Evolutionary conservation across 352 stramenopile genomes (phyloP), one percentile per base, ranked within the genome.

Genomic region (Globisporangium recalcitrans): DNA sequence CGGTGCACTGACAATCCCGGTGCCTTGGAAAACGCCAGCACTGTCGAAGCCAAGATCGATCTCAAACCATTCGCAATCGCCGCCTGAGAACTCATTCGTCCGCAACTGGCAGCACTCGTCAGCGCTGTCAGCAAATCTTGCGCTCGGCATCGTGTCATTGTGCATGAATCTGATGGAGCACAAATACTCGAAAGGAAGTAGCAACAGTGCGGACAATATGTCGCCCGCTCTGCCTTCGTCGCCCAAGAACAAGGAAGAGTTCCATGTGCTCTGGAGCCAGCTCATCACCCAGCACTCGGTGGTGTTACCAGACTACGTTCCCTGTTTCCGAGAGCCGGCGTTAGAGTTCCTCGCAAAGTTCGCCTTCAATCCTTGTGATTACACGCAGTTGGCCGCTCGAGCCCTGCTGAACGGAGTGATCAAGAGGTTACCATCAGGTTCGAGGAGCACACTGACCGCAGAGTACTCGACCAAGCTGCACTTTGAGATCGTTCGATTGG

Each of bases 141-240:
- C 84, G 2, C 67, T 93, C 27, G 80, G 80, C 2, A 78, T 93
- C 31, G 74, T 93, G 0, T 87, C 86, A 1, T 60, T 93, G 3
- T 91, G 82, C 38, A 92, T 92, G 79, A 91, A 80, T 38, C 68
- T 88, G 26, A 95, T 95, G 86, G 86, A 92, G 47, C 78, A 87
- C 61, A 85, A 84, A 51, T 81, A 88, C 59, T 74, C 77, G 10
- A 78, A 69, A 60, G 38, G 56, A 34, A 58, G 54, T 3, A 60
- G 51, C 29, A 46, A 21, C 19, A n/a, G 21, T n/a, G 31, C 46
- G 21, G 34, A 47, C 6, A 56, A 38, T 7, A 31, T 27, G 11
- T 48, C 56, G 0, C 69, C 61, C 1, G 65, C 46, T 10, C 58
- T 73, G 9, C 66, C 69, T 8, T 65, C 72, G 0, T 85, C 75